Conservation (phyloP, 2,329 filamentous ascomycete genomes). For the Aquanectria penicillioides region DNA sequence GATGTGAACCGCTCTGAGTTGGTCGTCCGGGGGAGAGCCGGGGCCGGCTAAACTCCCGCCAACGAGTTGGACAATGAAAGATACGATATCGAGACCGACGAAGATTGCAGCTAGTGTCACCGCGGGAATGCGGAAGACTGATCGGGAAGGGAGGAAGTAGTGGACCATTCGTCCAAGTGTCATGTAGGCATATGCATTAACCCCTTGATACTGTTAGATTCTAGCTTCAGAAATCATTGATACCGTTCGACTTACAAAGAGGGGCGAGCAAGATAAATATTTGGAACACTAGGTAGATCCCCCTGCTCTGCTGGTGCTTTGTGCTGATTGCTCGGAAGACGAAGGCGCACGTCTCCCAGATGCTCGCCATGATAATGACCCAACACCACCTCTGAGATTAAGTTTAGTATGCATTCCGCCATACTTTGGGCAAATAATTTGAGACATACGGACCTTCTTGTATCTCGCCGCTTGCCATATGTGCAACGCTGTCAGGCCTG, state of each 20-base stretch:
- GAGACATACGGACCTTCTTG: slow-evolving; percentile 37
- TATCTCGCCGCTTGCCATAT: slow-evolving; percentile 35
- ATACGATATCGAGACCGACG: slow-evolving; percentile 52
- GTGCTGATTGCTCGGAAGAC: slow-evolving; percentile 34
- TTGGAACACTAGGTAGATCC: slow-evolving; percentile 33
- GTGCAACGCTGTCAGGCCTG: slow-evolving; percentile 24
- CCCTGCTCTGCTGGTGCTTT: slow-evolving; percentile 29
- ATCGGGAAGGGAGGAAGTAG: slow-evolving; percentile 51
- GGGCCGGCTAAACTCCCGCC: slow-evolving; percentile 45
- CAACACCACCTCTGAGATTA: slow-evolving; percentile 43
- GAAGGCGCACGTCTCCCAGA: slow-evolving; percentile 38
- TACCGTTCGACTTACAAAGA: slow-evolving; percentile 33
- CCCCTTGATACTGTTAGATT: slow-evolving; percentile 41
- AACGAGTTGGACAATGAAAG: slow-evolving; percentile 47
- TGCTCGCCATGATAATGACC: slow-evolving; percentile 50
- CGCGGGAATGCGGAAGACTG: slow-evolving; percentile 50
- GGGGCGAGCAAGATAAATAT: slow-evolving; percentile 38
- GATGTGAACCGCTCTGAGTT: slow-evolving; percentile 49
- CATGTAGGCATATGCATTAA: slow-evolving; percentile 61
- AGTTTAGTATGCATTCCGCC: neutral
- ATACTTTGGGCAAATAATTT: slow-evolving; percentile 10
- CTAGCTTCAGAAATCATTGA: too few relatives aligned
- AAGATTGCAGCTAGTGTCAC: slow-evolving; percentile 50
- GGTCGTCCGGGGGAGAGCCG: slow-evolving; percentile 36
- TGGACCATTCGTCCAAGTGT: slow-evolving; percentile 56